Percentiles rank a stretch among this genome's conserved stretches.
Evolutionary conservation across 129 eudicot genomes (phyloP).

Genomic region (Lactuca sativa): DNA sequence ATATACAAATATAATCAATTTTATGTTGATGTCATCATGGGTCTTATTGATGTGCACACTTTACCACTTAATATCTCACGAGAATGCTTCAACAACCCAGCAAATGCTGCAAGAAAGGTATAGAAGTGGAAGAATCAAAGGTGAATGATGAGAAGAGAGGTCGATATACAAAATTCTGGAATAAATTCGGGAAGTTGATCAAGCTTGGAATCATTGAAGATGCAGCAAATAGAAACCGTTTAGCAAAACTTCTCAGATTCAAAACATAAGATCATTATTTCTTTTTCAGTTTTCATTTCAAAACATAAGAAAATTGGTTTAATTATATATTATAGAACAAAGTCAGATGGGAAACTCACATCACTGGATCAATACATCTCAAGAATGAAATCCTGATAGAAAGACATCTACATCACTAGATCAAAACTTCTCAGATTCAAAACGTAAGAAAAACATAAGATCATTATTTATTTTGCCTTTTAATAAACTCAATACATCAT

Average conservation of each 20-base stretch:
- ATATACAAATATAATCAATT: no score
- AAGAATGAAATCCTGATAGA: conserved; percentile 89
- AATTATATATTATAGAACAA: conserved; percentile 57
- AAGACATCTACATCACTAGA: conserved; percentile 93
- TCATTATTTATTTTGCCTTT: no score
- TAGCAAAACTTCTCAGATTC: conserved; percentile 91
- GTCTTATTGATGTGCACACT: no score
- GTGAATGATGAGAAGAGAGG: conserved; percentile 84
- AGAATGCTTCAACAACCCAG: no score
- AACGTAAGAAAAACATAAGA: no score
- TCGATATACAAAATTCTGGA: conserved; percentile 94
- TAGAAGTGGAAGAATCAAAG: conserved; percentile 84
- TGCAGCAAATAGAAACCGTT: conserved; percentile 86
- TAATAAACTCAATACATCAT: no score
- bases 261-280: conserved; percentile 51
- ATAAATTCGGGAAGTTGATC: conserved; percentile 91
- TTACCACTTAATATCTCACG: no score
- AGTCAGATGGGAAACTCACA: conserved; percentile 77
- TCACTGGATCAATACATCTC: conserved; percentile 94
- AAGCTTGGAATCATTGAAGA: conserved; percentile 95
- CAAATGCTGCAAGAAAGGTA: no score
- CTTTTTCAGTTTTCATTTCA: neutral
- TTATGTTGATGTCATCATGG: no score
- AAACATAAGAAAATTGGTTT: no score
- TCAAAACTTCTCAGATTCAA: no score